Base-by-base conservation (phyloP, 2,329 filamentous ascomycete species). In the Talaromyces albobiverticillius region DNA sequence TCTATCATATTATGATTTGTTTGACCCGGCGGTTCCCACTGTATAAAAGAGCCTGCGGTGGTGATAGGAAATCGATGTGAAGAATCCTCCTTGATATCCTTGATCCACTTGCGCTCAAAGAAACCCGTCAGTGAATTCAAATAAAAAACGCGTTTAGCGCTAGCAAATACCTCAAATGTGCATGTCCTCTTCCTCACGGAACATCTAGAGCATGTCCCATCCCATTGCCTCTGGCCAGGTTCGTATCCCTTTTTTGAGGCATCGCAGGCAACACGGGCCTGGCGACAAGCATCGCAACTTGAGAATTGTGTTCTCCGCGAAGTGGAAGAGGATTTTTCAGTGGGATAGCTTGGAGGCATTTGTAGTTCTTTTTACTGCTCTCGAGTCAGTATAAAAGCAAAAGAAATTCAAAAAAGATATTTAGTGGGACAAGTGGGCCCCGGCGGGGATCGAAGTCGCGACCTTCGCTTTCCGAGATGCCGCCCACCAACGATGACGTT, bases 211-310 rank as follows among this genome's bases (percentile, higher is more conserved):
- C 45, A 47, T 3, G 45, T 31, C 6, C 25, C 45, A 16, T 22
- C 10, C 45, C 45, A 47, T 47, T 29, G 22, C 25, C 8, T 16
- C 1, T 34, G 18, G 14, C 45, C 45, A n/a, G 45, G 45, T 8
- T 26, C 7, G 26, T 47, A 29, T 4, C 45, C 45, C 18, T 16
- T 25, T 16, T 47, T 47, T 29, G 45, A 47, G 25, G 45, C 26
- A n/a, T 47, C 45, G 26, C 45, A 47, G 25, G 45, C 45, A 14
- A 47, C 45, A 16, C 45, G 45, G n/a, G 45, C 25, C 1, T 20
- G 45, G 16, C 26, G 45, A 47, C 45, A 32, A 10, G 45, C 26
- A 34, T 47, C 45, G 26, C 45, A 47, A 34, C 45, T 47, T 31
- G 45, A 34, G 23, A 47, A 47, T 34, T 47, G 45, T 9, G 25